These are phyloP conservation scores for Acer negundo DNA, from an alignment of 345 rosid genomes.

Conservation along the genomic window DNA sequence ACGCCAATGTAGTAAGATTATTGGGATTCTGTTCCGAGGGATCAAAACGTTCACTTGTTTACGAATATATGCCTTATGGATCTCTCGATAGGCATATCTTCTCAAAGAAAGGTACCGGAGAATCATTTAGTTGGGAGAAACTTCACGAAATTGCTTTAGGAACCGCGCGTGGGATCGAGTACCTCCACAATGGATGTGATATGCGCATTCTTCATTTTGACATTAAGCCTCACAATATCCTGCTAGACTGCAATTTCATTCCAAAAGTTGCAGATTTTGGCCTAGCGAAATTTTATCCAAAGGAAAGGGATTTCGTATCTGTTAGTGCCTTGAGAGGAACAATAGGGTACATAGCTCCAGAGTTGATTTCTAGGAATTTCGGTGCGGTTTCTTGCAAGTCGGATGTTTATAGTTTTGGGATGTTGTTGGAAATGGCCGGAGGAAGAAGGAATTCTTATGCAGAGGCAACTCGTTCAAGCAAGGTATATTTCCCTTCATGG, in stretches of 20 bases:
- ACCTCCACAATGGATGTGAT: constrained; percentile 29
- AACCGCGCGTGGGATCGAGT: constrained; percentile 32
- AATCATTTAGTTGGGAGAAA: not conserved
- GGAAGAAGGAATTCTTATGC: constrained; percentile 6
- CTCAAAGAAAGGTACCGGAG: not conserved
- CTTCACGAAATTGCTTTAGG: constrained; percentile 27
- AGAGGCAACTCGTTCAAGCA: constrained; percentile 13
- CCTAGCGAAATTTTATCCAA: constrained; percentile 26
- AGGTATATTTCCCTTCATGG: constrained; percentile 23
- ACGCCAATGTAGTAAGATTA: constrained; percentile 9
- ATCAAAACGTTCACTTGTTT: not conserved
- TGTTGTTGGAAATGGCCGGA: constrained; percentile 24
- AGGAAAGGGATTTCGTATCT: constrained; percentile 22
- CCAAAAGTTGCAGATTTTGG: constrained; percentile 40
- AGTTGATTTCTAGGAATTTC: constrained; percentile 14
- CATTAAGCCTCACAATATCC: constrained; percentile 26
- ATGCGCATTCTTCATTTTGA: constrained; percentile 34
- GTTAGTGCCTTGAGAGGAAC: constrained; percentile 24
- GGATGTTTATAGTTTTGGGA: constrained; percentile 22
- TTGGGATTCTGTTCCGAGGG: constrained; percentile 4
- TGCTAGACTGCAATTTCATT: constrained; percentile 17
- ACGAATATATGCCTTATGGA: constrained; percentile 16
- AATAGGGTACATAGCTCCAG: constrained; percentile 16
- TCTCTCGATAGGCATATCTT: constrained; percentile 2
- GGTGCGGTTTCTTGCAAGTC: constrained; percentile 14